Evolutionary conservation across 1,284 basidiomycete genomes (phyloP), one percentile per base, ranked within the genome.

Genomic region (Phenoliferia sp.): DNA sequence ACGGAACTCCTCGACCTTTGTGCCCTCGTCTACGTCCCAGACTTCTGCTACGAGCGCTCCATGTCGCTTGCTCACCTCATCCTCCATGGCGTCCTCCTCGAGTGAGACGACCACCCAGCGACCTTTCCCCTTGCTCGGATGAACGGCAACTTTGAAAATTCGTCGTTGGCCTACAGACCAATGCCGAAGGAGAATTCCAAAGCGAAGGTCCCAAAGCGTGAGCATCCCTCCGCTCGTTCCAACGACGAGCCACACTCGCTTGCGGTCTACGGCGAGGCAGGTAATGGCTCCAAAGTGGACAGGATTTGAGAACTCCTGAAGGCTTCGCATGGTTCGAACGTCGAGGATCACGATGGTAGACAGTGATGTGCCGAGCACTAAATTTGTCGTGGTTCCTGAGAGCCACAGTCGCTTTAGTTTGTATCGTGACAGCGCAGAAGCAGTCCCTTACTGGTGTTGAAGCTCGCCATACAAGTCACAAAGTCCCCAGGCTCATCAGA

Each of bases 131-230:
- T 88, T 90, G 0, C 88, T 86, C 0, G 94, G 94, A 76, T 97
- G 94, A 0, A 93, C 81, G 6, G 83, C 84, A 71, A 88, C 87
- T 74, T 90, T 86, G 68, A 90, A 84, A 31, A 92, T 85, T 22
- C 85, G 83, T 3, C 72, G 66, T 82, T 83, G 61, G 0, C 75
- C 72, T 0, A 87, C 87, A 70, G 87, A 85, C 94, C 94, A 97
- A 61, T 87, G 90, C 77, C 89, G 89, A 73, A 98, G 81, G 7
- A 90, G 80, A n/a, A 98, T 81, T 0, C 92, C 92, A 73, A 98
- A 98, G 2, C 95, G 87, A 61, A 94, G 85, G 80, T 99, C 95
- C 94, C 94, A 98, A 1, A 98, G 83, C 3, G 88, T 87, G 9
- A 98, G 80, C 12, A 88, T 85, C 5, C 95, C 95, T 1, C 85